phyloP scores from a whole-genome alignment of 176 grass and related monocot genomes.

The Hyparrhenia diplandra region DNA sequence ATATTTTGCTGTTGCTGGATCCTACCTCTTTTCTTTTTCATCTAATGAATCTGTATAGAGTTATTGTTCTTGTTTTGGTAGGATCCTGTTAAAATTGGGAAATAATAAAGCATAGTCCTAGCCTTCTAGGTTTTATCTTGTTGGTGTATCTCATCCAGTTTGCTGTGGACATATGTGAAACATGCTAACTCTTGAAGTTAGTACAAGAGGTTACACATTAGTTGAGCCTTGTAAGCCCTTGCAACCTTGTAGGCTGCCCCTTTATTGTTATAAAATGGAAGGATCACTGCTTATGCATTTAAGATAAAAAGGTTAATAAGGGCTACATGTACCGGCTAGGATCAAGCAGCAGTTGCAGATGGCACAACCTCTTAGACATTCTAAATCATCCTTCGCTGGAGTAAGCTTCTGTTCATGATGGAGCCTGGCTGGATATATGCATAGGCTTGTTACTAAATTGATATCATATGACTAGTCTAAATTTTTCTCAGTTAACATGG shows the following conservation, averaged over 20 bases:
- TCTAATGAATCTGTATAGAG: background rate
- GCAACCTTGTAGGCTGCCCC: background rate
- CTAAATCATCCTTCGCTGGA: background rate
- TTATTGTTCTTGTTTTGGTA: conserved; percentile 8
- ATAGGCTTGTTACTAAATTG: background rate
- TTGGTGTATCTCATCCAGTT: background rate
- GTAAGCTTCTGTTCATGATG: conserved; percentile 23
- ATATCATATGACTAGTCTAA: background rate
- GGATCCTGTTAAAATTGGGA: background rate
- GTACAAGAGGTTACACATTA: conserved; percentile 1
- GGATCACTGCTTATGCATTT: background rate
- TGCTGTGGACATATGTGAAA: conserved; percentile 12
- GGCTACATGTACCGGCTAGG: background rate
- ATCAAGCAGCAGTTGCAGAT: background rate
- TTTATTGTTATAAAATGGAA: background rate
- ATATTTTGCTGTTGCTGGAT: conserved; percentile 1
- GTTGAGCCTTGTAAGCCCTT: conserved; percentile 8
- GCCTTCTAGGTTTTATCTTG: background rate
- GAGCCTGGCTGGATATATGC: conserved; percentile 9
- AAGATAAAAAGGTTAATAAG: background rate
- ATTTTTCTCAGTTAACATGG: background rate
- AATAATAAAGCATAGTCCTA: background rate
- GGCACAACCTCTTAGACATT: background rate
- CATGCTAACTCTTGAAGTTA: background rate
- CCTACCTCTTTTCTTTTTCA: conserved; percentile 2